Evolutionary conservation across 305 asterid genomes (phyloP).

Genomic region (Fraxinus albicans): DNA sequence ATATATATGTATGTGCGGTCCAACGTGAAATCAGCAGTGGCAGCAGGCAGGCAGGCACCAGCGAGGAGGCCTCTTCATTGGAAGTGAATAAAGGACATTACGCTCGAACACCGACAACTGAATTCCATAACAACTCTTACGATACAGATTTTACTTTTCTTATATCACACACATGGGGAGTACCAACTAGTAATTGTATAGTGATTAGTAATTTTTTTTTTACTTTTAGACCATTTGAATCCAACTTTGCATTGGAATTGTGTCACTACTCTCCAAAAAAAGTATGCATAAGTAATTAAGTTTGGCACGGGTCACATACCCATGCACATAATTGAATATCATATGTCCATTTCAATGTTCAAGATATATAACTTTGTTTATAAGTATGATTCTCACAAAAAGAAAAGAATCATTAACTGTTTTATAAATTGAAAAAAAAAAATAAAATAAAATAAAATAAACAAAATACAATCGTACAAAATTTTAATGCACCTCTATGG

Average conservation of each 20-base stretch:
- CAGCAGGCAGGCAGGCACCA: not conserved
- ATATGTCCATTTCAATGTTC: not conserved
- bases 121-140: conserved; percentile 1
- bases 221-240: not conserved
- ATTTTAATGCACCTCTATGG: too few species aligned
- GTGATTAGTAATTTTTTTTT: not conserved
- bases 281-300: too few species aligned
- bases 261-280: too few species aligned
- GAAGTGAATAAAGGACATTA: conserved; percentile 2
- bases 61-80: not conserved
- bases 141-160: conserved; percentile 10
- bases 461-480: not conserved
- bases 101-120: conserved; percentile 25
- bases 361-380: not conserved
- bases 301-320: too few species aligned
- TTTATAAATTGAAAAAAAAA: too few species aligned
- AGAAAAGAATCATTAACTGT: not conserved
- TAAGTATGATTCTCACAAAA: not conserved
- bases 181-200: not conserved
- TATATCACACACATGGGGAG: conserved; percentile 6
- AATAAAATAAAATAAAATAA: too few species aligned
- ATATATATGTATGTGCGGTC: not conserved
- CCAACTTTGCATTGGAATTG: not conserved
- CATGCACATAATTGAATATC: not conserved
- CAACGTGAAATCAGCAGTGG: conserved; percentile 3